These are phyloP conservation scores for Vitis rotundifolia DNA, from an alignment of 164 flowering plant species.

Conservation along the genomic window DNA sequence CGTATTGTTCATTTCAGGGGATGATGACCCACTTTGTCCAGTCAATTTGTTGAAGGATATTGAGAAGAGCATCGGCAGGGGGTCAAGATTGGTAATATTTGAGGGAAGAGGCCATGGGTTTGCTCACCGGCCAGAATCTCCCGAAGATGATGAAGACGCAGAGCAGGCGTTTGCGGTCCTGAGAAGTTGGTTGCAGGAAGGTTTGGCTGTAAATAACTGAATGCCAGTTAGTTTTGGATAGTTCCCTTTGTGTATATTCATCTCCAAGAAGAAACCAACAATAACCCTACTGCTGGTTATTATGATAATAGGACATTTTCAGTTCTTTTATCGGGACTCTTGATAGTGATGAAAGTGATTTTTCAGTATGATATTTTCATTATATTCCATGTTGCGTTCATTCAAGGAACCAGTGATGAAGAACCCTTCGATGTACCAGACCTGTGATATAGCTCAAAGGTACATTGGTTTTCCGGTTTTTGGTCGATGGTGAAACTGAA, in stretches of 20 bases:
- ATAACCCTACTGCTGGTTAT: neutral
- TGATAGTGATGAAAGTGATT: too few relatives aligned
- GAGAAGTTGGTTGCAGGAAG: constrained; percentile 75
- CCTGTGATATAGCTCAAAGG: too few relatives aligned
- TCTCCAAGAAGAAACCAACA: neutral
- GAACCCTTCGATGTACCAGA: too few relatives aligned
- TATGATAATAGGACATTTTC: too few relatives aligned
- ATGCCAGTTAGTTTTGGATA: neutral
- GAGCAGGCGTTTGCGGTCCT: constrained; percentile 62
- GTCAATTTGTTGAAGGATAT: constrained; percentile 38
- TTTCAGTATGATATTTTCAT: too few relatives aligned
- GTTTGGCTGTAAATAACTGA: constrained; percentile 33
- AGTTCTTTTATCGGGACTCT: too few relatives aligned
- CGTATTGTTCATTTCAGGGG: constrained; percentile 69
- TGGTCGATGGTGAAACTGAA: too few relatives aligned
- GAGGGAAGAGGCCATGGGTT: constrained; percentile 85
- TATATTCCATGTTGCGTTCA: too few relatives aligned
- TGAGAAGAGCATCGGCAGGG: constrained; percentile 42
- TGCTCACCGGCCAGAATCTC: constrained; percentile 72
- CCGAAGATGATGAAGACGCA: constrained; percentile 86
- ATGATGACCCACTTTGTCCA: constrained; percentile 66
- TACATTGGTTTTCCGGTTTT: too few relatives aligned
- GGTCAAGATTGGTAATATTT: constrained; percentile 53
- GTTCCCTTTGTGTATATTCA: too few relatives aligned
- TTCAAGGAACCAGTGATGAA: too few relatives aligned